phyloP scores from a whole-genome alignment of 2,329 filamentous ascomycete genomes.

The Pseudocercospora ulei region DNA sequence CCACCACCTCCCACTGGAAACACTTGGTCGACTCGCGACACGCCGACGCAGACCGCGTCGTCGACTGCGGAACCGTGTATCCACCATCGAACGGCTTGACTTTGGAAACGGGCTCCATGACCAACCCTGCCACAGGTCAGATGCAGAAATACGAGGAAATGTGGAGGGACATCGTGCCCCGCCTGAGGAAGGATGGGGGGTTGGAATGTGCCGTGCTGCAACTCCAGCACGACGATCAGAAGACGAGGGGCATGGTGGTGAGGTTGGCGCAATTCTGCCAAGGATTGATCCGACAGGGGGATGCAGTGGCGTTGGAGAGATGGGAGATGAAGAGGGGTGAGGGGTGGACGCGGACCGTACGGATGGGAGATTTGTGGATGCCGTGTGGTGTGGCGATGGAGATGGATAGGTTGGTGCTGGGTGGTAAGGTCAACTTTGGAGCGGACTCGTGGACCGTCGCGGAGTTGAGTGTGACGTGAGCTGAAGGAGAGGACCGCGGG shows the following conservation, averaged over 20 bases:
- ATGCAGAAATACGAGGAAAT: constrained; percentile 46
- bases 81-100: constrained; percentile 35
- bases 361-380: constrained; percentile 36
- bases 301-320: constrained; percentile 44
- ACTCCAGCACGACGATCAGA: constrained; percentile 21
- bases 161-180: constrained; percentile 36
- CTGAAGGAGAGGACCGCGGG: not conserved
- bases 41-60: constrained; percentile 33
- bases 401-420: constrained; percentile 28
- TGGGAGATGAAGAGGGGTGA: constrained; percentile 41
- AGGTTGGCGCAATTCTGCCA: constrained; percentile 49
- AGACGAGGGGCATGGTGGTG: constrained; percentile 45
- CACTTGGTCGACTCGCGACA: constrained; percentile 54
- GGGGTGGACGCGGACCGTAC: constrained; percentile 35
- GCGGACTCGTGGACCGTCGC: constrained; percentile 36
- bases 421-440: constrained; percentile 30
- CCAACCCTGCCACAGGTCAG: constrained; percentile 47
- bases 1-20: constrained; percentile 40
- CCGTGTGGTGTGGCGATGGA: constrained; percentile 37
- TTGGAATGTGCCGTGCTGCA: constrained; percentile 22
- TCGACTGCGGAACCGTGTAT: constrained; percentile 52
- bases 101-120: constrained; percentile 52
- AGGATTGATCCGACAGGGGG: constrained; percentile 45
- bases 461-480: constrained; percentile 26
- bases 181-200: constrained; percentile 37